Evolutionary conservation across 352 stramenopile genomes (phyloP).

Genomic region (Phytopythium boreale): DNA sequence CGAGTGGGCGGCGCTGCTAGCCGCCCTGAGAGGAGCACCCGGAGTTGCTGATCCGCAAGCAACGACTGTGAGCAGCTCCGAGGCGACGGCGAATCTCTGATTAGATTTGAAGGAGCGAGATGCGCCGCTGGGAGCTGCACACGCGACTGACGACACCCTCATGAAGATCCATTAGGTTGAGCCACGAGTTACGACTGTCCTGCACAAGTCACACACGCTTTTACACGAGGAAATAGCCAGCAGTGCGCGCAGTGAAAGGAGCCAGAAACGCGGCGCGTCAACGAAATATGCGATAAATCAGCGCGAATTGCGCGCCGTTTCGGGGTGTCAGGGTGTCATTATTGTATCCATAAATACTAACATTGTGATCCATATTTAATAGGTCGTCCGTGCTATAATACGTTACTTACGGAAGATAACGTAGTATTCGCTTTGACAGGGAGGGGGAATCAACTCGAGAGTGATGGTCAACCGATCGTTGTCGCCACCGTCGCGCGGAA

Average conservation of each 20-base stretch:
- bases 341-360: no score
- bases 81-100: background rate
- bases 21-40: background rate
- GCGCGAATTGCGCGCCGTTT: background rate
- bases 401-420: no score
- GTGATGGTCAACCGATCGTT: background rate
- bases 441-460: background rate
- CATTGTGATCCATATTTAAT: no score
- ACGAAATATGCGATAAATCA: background rate
- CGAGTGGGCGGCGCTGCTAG: slow-evolving; percentile 17
- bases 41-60: background rate
- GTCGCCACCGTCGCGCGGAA: background rate
- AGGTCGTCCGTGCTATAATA: no score
- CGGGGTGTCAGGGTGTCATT: no score
- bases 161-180: background rate
- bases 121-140: background rate
- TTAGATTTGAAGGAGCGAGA: background rate
- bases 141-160: background rate
- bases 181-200: background rate
- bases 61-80: no score
- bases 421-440: background rate
- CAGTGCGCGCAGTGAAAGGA: background rate
- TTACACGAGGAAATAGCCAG: background rate
- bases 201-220: slow-evolving; percentile 1
- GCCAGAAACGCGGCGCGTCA: background rate